Evolutionary conservation across 2,329 filamentous ascomycete genomes (phyloP), one percentile per base, ranked within the genome.

Genomic region (Scytalidium lignicola): DNA sequence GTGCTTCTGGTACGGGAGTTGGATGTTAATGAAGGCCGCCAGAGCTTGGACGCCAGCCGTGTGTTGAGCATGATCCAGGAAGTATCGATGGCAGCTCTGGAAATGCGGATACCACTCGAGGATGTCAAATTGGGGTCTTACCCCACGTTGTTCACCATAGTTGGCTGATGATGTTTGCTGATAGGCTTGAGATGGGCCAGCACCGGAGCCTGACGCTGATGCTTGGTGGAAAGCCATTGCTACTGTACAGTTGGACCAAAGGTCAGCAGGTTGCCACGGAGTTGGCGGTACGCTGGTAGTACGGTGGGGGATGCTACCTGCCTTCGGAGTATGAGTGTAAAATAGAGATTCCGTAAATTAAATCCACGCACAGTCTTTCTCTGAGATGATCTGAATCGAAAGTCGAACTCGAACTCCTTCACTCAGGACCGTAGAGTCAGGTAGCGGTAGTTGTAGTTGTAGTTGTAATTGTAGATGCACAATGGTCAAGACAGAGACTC

Each of bases 41-140:
- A 96, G 80, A 8, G 90, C 89, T 70, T 96, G 91, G 13, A 96
- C 89, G 9, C 85, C 80, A 17, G 77, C 79, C 55, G 83, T 86
- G 67, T 95, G 85, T 66, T 97, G 92, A 6, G 90, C 90, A 63
- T 92, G 84, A 61, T 96, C 89, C 62, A 97, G 74, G 64, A 97
- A 99, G 72, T 92, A 96, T 50, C 82, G 82, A 58, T 92, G 83
- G 69, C 93, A 99, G 56, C 83, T 90, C 68, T 93, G 86, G 67
- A 95, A 95, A 51, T 87, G 86, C 9, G 89, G 88, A 66, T 95
- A 88, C 93, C 93, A 97, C 52, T 90, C 87, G 65, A 96, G 86
- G 55, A 96, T 87, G 67, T 92, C 87, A 68, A 91, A 85, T 3
- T 51, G 44, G 2, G 55, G 53, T 18, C 53, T 51, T 18, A 43